Evolutionary conservation across 768 basidiomycete species (phyloP), one percentile per base, ranked within the genome.

Genomic region (Podaxis sp.): DNA sequence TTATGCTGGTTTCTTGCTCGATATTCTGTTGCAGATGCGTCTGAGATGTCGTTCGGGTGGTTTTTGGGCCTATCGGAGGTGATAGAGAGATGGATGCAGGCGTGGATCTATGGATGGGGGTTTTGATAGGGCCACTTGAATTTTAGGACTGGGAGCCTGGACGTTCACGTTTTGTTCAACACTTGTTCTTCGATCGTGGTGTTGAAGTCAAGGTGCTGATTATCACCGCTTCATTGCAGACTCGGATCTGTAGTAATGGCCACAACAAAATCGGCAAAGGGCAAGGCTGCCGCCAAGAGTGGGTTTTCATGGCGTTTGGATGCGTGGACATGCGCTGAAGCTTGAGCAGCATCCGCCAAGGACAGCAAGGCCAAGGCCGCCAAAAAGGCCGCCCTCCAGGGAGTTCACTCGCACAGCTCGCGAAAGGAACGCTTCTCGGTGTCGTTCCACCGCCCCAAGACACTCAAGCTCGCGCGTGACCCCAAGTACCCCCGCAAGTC

Each of bases 401-500:
- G 95, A 64, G 87, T 85, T 49, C 83, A 90, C 74, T 84, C 86
- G 37, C 88, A 90, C 72, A 79, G 85, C 17, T 73, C 84, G 68
- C 89, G 94, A 77, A 97, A 96, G 80, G 82, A 86, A 53, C 88
- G 94, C 65, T 86, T 80, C 71, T 88, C 88, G 40, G 94, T 95
- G 63, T 90, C 93, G 37, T 98, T 99, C 90, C 91, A 93, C 81
- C 91, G 94, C 66, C 96, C 96, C 65, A 96, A 94, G 83, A 98
- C 97, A 61, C 85, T 98, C 66, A 85, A 82, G 64, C 87, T 97
- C 37, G 69, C 85, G 56, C 91, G 96, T 61, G 82, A 85, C 47
- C 96, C 96, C 66, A 89, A 88, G 77, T 98, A 98, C 85, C 93
- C 91, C n/a, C 89, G 96, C 72, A 98, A 96, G 79, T 90, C 90